Conservation (phyloP, 1,284 basidiomycete species). For the Apiotrichum montevideense region DNA sequence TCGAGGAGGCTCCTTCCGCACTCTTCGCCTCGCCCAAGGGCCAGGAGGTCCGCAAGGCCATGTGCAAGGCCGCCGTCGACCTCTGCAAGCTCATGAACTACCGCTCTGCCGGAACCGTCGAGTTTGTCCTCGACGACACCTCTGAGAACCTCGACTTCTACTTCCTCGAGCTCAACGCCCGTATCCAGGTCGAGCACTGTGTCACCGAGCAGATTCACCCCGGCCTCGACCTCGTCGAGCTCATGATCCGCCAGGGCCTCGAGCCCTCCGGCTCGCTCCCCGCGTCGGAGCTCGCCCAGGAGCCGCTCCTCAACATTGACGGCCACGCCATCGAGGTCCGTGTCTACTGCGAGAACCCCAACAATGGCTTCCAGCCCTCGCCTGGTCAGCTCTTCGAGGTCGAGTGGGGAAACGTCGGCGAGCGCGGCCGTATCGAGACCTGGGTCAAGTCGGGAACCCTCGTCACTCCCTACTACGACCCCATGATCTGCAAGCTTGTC, state of each 20-base stretch:
- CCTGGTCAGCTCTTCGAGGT: conserved; percentile 61
- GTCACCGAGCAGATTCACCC: conserved; percentile 59
- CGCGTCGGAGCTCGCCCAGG: conserved; percentile 39
- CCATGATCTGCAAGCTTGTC: conserved; percentile 49
- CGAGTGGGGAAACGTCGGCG: conserved; percentile 43
- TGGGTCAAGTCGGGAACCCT: conserved; percentile 47
- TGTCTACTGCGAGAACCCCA: conserved; percentile 62
- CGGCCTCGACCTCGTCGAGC: conserved; percentile 58
- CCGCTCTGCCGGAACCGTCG: conserved; percentile 60
- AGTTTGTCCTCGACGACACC: conserved; percentile 60
- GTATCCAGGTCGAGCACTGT: conserved; percentile 66
- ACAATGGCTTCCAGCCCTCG: conserved; percentile 56
- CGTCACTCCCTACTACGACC: conserved; percentile 57
- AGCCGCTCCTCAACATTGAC: conserved; percentile 20
- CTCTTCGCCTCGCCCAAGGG: conserved; percentile 48
- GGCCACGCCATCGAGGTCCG: conserved; percentile 58
- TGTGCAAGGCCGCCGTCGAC: conserved; percentile 55
- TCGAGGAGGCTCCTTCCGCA: conserved; percentile 57
- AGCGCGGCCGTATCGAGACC: conserved; percentile 35
- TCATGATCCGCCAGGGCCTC: conserved; percentile 53
- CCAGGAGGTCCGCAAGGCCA: conserved; percentile 46
- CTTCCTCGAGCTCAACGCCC: conserved; percentile 70
- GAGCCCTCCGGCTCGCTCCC: conserved; percentile 36
- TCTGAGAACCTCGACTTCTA: conserved; percentile 51
- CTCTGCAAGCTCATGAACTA: conserved; percentile 55